phyloP scores from a whole-genome alignment of 1,139 yeast genomes.

The Suhomyces terraborum region DNA sequence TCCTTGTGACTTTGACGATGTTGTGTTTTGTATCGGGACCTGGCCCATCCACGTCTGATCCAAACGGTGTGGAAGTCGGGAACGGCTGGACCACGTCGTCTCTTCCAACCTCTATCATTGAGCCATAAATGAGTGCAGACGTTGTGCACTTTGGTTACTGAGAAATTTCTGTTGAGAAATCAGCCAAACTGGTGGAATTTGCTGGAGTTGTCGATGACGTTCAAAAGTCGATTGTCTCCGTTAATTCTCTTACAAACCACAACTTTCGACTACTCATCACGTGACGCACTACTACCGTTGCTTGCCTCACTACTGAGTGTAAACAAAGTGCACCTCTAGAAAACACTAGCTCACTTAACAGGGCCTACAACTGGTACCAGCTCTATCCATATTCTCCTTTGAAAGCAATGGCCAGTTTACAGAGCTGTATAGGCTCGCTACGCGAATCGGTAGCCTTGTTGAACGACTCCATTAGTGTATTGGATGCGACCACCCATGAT shows the following conservation, averaged over 20 bases:
- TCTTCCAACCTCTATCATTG: constrained; percentile 10
- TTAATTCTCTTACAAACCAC: constrained; percentile 4
- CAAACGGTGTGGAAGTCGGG: constrained; percentile 7
- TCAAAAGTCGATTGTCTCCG: background rate
- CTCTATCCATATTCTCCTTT: too few relatives aligned
- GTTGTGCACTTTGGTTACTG: background rate
- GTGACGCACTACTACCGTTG: too few relatives aligned
- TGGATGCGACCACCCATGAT: constrained; percentile 38
- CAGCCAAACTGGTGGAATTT: background rate
- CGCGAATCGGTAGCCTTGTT: constrained; percentile 35
- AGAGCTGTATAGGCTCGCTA: constrained; percentile 34
- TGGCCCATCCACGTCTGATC: background rate
- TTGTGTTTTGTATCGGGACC: background rate
- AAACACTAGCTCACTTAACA: too few relatives aligned
- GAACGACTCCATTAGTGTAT: constrained; percentile 29
- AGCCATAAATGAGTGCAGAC: background rate
- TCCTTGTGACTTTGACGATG: background rate
- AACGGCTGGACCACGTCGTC: constrained; percentile 13
- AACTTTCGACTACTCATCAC: constrained; percentile 2
- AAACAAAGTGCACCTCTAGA: too few relatives aligned
- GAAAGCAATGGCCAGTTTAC: constrained; percentile 17
- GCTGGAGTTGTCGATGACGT: background rate
- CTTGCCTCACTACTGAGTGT: too few relatives aligned
- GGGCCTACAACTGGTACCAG: too few relatives aligned
- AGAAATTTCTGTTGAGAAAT: background rate